Percentiles rank a stretch among this genome's conserved stretches.
These are phyloP conservation scores for Kwoniella europaea DNA, from an alignment of 768 basidiomycete genomes.

Conservation along the genomic window DNA sequence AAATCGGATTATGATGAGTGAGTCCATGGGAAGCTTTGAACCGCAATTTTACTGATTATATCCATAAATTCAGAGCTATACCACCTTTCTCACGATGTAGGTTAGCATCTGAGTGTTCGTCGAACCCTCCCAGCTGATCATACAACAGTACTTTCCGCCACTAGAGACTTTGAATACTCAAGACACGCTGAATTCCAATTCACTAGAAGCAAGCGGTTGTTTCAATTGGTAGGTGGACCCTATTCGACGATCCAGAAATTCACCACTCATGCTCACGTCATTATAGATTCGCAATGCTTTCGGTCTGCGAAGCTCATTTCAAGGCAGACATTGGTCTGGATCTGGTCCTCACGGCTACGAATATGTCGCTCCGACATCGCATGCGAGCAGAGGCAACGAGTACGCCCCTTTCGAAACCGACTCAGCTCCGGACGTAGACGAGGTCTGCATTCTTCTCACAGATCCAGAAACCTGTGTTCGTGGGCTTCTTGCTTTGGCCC, in stretches of 20 bases:
- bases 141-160: slow-evolving; percentile 38
- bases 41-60: background rate
- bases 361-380: slow-evolving; percentile 21
- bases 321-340: slow-evolving; percentile 38
- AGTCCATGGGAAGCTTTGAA: slow-evolving; percentile 9
- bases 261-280: no score
- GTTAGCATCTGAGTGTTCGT: background rate
- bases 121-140: background rate
- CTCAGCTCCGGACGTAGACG: slow-evolving; percentile 16
- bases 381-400: background rate
- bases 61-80: slow-evolving; percentile 23
- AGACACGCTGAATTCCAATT: slow-evolving; percentile 37
- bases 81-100: slow-evolving; percentile 45
- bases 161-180: slow-evolving; percentile 42
- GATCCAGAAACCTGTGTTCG: slow-evolving; percentile 35
- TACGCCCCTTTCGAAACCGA: slow-evolving; percentile 2
- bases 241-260: no score
- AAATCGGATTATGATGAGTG: slow-evolving; percentile 33
- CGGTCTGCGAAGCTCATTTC: slow-evolving; percentile 26
- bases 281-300: slow-evolving; percentile 34
- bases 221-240: slow-evolving; percentile 31
- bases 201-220: slow-evolving; percentile 35
- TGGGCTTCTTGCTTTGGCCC: slow-evolving; percentile 47
- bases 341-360: slow-evolving; percentile 18
- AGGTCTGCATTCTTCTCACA: slow-evolving; percentile 39